These are phyloP conservation scores for Penicillium olsonii DNA, from an alignment of 2,329 filamentous ascomycete genomes.

Conservation along the genomic window DNA sequence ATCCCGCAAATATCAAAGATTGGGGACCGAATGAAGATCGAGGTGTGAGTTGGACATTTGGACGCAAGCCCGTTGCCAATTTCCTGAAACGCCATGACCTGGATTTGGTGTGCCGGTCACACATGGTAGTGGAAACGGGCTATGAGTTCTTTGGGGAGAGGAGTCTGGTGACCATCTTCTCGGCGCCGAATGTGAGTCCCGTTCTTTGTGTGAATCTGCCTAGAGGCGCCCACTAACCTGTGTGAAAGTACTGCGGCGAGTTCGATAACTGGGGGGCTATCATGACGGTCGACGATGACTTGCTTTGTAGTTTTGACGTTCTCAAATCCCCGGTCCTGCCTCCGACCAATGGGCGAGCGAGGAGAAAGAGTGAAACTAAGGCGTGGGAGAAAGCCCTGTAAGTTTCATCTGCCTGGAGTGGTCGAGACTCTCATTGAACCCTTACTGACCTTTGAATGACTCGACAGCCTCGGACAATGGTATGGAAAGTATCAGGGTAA, in stretches of 20 bases:
- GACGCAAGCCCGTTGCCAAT: constrained; percentile 96
- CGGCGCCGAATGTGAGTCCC: constrained; percentile 84
- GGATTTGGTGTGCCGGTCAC: constrained; percentile 92
- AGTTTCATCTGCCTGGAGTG: not conserved
- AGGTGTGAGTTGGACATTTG: constrained; percentile 97
- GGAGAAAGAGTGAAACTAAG: constrained; percentile 4
- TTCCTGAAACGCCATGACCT: constrained; percentile 95
- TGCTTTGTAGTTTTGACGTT: constrained; percentile 7
- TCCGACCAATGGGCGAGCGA: not conserved
- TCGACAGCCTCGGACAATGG: not conserved
- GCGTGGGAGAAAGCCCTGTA: constrained; percentile 14
- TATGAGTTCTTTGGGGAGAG: constrained; percentile 99
- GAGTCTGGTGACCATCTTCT: constrained; percentile 94
- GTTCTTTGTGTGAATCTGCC: not conserved
- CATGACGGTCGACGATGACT: constrained; percentile 7
- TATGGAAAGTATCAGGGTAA: not conserved
- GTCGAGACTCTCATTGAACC: too few species aligned
- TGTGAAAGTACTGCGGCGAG: constrained; percentile 7
- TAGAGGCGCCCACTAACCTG: not conserved
- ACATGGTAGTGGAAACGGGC: constrained; percentile 99
- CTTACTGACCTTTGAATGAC: not conserved
- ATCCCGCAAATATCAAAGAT: constrained; percentile 97
- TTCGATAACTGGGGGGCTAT: constrained; percentile 9
- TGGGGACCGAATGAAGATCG: constrained; percentile 92
- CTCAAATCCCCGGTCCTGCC: not conserved